Conservation (phyloP, 106 monocot genomes). For the Dendrobium chrysotoxum region DNA sequence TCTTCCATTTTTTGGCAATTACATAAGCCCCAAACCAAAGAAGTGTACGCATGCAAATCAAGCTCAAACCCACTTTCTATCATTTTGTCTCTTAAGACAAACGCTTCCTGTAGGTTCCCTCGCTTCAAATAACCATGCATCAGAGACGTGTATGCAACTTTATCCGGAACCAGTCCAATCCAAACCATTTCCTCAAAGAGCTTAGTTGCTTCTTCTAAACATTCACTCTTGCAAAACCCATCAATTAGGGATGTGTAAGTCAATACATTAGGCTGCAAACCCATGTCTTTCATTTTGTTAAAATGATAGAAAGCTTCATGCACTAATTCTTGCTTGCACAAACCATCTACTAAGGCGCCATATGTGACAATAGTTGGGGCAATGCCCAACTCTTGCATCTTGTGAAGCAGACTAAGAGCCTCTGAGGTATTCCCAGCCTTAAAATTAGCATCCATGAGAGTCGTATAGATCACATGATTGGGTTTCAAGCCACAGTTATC, state of each 20-base stretch:
- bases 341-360: constrained; percentile 79
- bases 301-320: constrained; percentile 70
- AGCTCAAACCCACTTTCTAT: constrained; percentile 51
- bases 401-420: constrained; percentile 47
- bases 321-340: constrained; percentile 73
- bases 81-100: constrained; percentile 60
- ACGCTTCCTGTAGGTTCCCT: constrained; percentile 59
- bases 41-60: constrained; percentile 60
- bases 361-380: constrained; percentile 56
- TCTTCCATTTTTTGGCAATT: constrained; percentile 41
- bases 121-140: constrained; percentile 68
- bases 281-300: constrained; percentile 52
- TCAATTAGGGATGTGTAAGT: constrained; percentile 71
- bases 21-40: constrained; percentile 78
- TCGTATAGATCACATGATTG: constrained; percentile 77
- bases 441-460: constrained; percentile 60
- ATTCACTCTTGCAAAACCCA: constrained; percentile 64
- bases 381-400: constrained; percentile 46
- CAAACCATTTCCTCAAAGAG: constrained; percentile 67
- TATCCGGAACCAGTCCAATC: constrained; percentile 57
- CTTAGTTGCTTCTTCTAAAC: constrained; percentile 37
- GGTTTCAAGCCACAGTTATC: constrained; percentile 38
- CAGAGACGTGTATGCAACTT: constrained; percentile 64
- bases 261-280: constrained; percentile 59
- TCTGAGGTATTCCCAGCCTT: constrained; percentile 59